Percentiles rank a stretch among this genome's conserved stretches.
Conservation (phyloP, 495 filamentous ascomycete genomes). For the Neurospora sp. region DNA sequence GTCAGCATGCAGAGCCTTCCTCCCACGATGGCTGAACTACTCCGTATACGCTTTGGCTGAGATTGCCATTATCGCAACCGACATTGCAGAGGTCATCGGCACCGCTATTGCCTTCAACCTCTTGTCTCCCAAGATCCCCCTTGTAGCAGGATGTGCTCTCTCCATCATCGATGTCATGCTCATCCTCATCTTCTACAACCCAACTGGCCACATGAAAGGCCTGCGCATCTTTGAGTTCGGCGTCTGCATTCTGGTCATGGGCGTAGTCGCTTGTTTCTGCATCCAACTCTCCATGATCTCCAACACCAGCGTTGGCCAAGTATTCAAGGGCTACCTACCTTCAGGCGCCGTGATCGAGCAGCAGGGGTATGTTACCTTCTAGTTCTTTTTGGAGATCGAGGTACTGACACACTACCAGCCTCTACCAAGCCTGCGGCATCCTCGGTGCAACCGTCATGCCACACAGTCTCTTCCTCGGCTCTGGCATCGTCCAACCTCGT, state of each 20-base stretch:
- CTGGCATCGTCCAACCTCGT: slow-evolving; percentile 74
- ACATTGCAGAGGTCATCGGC: slow-evolving; percentile 90
- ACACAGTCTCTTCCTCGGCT: slow-evolving; percentile 82
- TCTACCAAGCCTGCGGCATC: slow-evolving; percentile 89
- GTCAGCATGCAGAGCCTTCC: slow-evolving; percentile 64
- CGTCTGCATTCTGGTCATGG: slow-evolving; percentile 68
- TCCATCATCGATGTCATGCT: slow-evolving; percentile 77
- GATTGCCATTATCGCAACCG: slow-evolving; percentile 75
- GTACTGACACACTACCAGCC: slow-evolving; percentile 2
- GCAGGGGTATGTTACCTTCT: slow-evolving; percentile 26
- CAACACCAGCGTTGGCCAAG: slow-evolving; percentile 56
- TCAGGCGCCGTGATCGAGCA: slow-evolving; percentile 60
- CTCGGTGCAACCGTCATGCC: slow-evolving; percentile 93
- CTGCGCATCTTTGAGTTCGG: slow-evolving; percentile 72
- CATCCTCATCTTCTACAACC: slow-evolving; percentile 78
- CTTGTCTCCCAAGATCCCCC: slow-evolving; percentile 61
- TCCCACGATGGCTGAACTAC: slow-evolving; percentile 68
- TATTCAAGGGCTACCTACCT: slow-evolving; percentile 78
- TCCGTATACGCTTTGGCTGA: slow-evolving; percentile 67
- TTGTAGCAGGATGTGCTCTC: slow-evolving; percentile 80
- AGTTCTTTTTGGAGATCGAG: background rate
- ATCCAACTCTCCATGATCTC: slow-evolving; percentile 75
- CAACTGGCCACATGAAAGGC: slow-evolving; percentile 60
- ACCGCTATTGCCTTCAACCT: slow-evolving; percentile 87
- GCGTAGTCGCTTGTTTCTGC: slow-evolving; percentile 84